These are phyloP conservation scores for Endocladia muricata DNA, from an alignment of 31 red algal species.

Conservation along the genomic window DNA sequence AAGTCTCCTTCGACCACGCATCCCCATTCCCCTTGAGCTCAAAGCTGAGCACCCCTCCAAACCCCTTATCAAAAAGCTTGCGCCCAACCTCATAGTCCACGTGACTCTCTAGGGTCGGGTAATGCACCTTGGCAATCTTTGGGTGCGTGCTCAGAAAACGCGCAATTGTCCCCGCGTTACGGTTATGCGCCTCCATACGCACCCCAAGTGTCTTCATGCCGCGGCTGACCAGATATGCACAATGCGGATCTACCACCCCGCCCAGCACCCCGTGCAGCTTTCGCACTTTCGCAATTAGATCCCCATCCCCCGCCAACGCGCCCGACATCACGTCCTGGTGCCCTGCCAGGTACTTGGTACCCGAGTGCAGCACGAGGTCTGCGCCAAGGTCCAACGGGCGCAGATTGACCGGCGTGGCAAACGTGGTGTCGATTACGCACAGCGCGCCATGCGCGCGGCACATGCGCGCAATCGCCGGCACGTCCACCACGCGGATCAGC, in stretches of 20 bases:
- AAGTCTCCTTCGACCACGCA: conserved; percentile 70
- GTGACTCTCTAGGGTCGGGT: conserved; percentile 73
- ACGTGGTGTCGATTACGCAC: conserved; percentile 89
- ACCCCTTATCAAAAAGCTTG: conserved; percentile 58
- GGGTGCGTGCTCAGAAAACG: conserved; percentile 58
- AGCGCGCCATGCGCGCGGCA: conserved; percentile 53
- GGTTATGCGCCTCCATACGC: conserved; percentile 92
- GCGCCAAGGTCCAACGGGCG: conserved; percentile 76
- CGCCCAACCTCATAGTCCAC: conserved; percentile 61
- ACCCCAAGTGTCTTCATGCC: conserved; percentile 93
- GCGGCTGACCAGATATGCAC: conserved; percentile 80
- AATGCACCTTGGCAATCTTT: conserved; percentile 78
- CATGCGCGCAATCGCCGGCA: conserved; percentile 41
- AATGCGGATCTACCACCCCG: conserved; percentile 94
- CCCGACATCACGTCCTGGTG: conserved; percentile 95
- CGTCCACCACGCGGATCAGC: conserved; percentile 87
- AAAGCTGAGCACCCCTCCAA: conserved; percentile 98
- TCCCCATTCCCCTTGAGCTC: conserved; percentile 72
- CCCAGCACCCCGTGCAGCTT: conserved; percentile 88
- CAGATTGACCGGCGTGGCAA: conserved; percentile 92
- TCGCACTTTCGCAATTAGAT: conserved; percentile 77
- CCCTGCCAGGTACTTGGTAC: conserved; percentile 96
- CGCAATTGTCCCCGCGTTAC: conserved; percentile 75
- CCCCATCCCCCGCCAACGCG: conserved; percentile 78
- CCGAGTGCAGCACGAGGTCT: conserved; percentile 95